Evolutionary conservation across 164 flowering plant species (phyloP), one percentile per base, ranked within the genome.

Genomic region (Nymphaea colorata): DNA sequence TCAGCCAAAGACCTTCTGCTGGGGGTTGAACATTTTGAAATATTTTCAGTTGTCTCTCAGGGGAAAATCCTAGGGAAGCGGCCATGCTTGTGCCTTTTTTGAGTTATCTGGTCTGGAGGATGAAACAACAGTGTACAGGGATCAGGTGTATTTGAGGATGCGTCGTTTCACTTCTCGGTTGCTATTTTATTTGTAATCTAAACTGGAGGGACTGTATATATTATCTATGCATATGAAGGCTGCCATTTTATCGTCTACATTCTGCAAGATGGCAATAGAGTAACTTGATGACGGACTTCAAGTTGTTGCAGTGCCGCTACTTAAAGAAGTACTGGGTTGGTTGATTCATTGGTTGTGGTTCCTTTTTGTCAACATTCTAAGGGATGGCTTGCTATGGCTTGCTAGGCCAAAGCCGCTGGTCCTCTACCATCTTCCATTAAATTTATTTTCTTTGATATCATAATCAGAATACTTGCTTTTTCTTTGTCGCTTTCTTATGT

Each of bases 171-270:
- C 15, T 51, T 51, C 57, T 15, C 14, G 57, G 57, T 51, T 15
- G 57, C 57, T 3, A 51, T 8, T 10, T 51, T 10, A 61, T 66
- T 42, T 63, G 64, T 55, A 69, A 61, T 67, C 41, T 57, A 64
- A 64, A 41, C 68, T 64, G 66, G 69, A 64, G 53, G 53, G 70
- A 64, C 45, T 75, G 75, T 77, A 70, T 67, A 75, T 75, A 74
- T 67, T 51, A 51, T 8, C 36, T 25, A 8, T 51, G 57, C 8
- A 15, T 51, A 51, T 3, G 14, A 51, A 51, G 57, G 57, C 8
- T 51, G 57, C 15, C 14, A 15, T 10, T 51, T 51, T 51, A 15
- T 8, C 14, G 8, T 51, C 14, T 51, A 8, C 3, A 10, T 51
- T 47, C 6, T 51, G 57, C 14, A 51, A 51, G 14, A 51, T 51